Evolutionary conservation across 2,329 filamentous ascomycete genomes (phyloP), one percentile per base, ranked within the genome.

Genomic region (Aspergillus hiratsukae): DNA sequence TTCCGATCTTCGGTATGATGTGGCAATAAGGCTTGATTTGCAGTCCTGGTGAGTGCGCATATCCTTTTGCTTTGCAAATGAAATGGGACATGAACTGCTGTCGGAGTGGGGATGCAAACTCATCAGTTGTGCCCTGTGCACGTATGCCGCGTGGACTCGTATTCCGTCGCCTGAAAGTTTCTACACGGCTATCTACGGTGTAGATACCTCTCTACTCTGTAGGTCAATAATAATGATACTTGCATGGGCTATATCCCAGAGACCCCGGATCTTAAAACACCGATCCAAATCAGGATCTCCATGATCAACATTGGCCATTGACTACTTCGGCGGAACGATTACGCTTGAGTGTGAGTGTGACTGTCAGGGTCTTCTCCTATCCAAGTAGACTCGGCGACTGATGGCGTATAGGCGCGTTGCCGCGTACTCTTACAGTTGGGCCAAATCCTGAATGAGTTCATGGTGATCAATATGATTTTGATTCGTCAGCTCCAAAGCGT

Each of bases 121-220:
- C 35, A 59, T 56, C 40, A 41, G 55, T 31, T 48, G 48, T 61
- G 59, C 59, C 57, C 57, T 58, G 57, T 61, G 59, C 59, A 45
- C 57, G 52, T 50, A 52, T 43, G 40, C 41, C 37, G 40, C 40
- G 40, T 43, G 53, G 43, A 52, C 46, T 23, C 21, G 17, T 35
- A 4, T 35, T 35, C 14, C 2, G 1, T 41, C 2, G 41, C 19
- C 9, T 45, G 41, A 17, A 46, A 14, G 21, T 25, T 37, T 37
- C 31, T 37, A 17, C 31, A 37, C 5, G 31, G 31, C 31, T 10
- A 29, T 29, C 28, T 11, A 31, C 29, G 4, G 10, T 10, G 10
- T 4, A 11, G 29, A n/a, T n/a, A n/a, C n/a, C n/a, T 37, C 31
- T 35, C 31, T 35, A 7, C 6, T 6, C 31, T 37, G 5, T 37